phyloP scores from a whole-genome alignment of 1,284 basidiomycete genomes.

The Sutorius eximius region DNA sequence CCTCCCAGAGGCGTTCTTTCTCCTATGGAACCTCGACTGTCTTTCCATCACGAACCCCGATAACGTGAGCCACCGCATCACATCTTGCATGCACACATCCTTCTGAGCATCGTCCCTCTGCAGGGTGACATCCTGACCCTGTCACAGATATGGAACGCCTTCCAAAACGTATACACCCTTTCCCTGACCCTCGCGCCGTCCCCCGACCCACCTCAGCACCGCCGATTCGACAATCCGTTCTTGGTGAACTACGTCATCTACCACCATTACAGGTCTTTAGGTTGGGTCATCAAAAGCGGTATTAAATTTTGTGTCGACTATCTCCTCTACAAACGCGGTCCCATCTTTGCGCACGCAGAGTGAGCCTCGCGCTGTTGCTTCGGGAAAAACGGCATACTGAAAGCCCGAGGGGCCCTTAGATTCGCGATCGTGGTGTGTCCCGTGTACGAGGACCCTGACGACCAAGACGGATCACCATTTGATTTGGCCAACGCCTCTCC shows the following conservation, averaged over 20 bases:
- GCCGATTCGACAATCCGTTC: slow-evolving; percentile 87
- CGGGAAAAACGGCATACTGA: not conserved
- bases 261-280: slow-evolving; percentile 94
- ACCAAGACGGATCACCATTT: slow-evolving; percentile 63
- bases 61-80: slow-evolving; percentile 50
- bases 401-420: slow-evolving; percentile 42
- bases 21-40: slow-evolving; percentile 83
- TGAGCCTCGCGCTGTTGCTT: slow-evolving; percentile 40
- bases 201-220: slow-evolving; percentile 32
- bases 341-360: slow-evolving; percentile 96
- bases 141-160: slow-evolving; percentile 58
- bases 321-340: slow-evolving; percentile 92
- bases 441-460: slow-evolving; percentile 80
- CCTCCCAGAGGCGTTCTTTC: slow-evolving; percentile 90
- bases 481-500: slow-evolving; percentile 65
- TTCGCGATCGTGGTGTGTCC: slow-evolving; percentile 90
- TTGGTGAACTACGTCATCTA: slow-evolving; percentile 89
- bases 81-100: not conserved
- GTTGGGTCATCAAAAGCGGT: slow-evolving; percentile 97
- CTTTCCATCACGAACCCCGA: slow-evolving; percentile 69
- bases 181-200: slow-evolving; percentile 34
- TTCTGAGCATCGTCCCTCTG: slow-evolving; percentile 6
- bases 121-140: slow-evolving; percentile 56
- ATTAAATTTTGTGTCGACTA: slow-evolving; percentile 98
- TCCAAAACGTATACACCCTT: slow-evolving; percentile 47